Conservation (phyloP, 352 stramenopile genomes). For the Globisporangium carolinianum region DNA sequence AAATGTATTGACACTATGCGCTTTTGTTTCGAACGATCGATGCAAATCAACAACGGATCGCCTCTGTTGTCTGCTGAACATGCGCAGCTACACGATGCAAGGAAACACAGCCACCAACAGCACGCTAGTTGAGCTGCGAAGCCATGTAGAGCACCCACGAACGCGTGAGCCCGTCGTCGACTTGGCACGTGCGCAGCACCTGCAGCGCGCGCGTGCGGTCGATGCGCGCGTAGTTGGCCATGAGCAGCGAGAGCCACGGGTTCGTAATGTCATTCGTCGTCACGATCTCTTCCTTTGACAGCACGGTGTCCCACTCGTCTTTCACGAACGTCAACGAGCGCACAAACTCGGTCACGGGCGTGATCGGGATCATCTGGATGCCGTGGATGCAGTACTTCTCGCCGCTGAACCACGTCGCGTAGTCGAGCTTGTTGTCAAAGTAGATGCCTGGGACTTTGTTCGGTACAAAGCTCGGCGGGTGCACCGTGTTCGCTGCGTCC, state of each 20-base stretch:
- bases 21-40: neutral
- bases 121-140: slow-evolving; percentile 8
- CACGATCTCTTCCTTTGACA: slow-evolving; percentile 44
- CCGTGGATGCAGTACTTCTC: slow-evolving; percentile 70
- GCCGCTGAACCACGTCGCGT: slow-evolving; percentile 68
- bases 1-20: neutral
- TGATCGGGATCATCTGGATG: slow-evolving; percentile 72
- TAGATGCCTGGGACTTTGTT: slow-evolving; percentile 62
- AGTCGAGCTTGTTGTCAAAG: slow-evolving; percentile 81
- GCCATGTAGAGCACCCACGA: slow-evolving; percentile 77
- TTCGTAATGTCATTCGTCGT: slow-evolving; percentile 32
- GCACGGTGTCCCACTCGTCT: slow-evolving; percentile 52
- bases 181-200: slow-evolving; percentile 43
- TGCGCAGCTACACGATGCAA: too few species aligned
- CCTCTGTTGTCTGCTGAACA: too few species aligned
- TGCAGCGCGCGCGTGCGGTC: slow-evolving; percentile 33
- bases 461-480: slow-evolving; percentile 30
- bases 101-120: too few species aligned
- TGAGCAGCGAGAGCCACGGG: slow-evolving; percentile 69
- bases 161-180: slow-evolving; percentile 68
- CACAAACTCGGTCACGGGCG: slow-evolving; percentile 53
- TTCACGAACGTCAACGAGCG: slow-evolving; percentile 42
- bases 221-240: slow-evolving; percentile 63
- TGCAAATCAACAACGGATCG: too few species aligned
- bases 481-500: slow-evolving; percentile 40